These are phyloP conservation scores for Claviceps quebecensis DNA, from an alignment of 2,329 filamentous ascomycete genomes.

Conservation along the genomic window DNA sequence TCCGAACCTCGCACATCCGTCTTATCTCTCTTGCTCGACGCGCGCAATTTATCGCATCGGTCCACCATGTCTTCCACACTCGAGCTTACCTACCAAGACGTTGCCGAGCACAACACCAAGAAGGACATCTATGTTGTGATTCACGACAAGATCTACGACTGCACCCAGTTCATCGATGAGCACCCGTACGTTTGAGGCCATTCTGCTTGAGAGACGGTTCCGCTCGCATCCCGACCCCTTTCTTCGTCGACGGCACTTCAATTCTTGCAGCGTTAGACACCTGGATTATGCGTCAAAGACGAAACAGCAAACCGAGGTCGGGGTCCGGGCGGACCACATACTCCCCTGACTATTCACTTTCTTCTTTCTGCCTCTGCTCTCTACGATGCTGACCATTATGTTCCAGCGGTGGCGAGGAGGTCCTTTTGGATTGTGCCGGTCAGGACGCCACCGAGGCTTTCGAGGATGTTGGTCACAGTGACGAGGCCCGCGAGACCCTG, in stretches of 20 bases:
- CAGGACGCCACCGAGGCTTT: conserved; percentile 97
- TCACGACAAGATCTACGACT: conserved; percentile 94
- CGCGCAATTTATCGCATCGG: background rate
- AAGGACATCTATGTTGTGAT: conserved; percentile 87
- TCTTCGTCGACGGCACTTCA: background rate
- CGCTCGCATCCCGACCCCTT: background rate
- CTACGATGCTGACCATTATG: conserved; percentile 1
- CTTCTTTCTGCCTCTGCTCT: too few species aligned
- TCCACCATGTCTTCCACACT: conserved; percentile 16
- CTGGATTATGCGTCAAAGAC: background rate
- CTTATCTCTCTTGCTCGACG: background rate
- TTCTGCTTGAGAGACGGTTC: background rate
- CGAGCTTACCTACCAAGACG: conserved; percentile 64
- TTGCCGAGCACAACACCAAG: conserved; percentile 79
- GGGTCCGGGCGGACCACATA: too few species aligned
- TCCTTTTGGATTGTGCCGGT: conserved; percentile 86
- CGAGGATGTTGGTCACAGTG: conserved; percentile 97
- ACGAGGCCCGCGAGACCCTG: conserved; percentile 93
- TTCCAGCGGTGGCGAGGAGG: conserved; percentile 87
- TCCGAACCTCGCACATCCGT: background rate
- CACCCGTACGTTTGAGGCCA: conserved; percentile 54
- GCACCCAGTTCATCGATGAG: conserved; percentile 84
- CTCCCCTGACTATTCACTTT: background rate
- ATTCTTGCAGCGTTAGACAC: background rate
- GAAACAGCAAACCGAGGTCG: too few species aligned